phyloP scores from a whole-genome alignment of 1,284 basidiomycete genomes.

The Prillingera fragicola region DNA sequence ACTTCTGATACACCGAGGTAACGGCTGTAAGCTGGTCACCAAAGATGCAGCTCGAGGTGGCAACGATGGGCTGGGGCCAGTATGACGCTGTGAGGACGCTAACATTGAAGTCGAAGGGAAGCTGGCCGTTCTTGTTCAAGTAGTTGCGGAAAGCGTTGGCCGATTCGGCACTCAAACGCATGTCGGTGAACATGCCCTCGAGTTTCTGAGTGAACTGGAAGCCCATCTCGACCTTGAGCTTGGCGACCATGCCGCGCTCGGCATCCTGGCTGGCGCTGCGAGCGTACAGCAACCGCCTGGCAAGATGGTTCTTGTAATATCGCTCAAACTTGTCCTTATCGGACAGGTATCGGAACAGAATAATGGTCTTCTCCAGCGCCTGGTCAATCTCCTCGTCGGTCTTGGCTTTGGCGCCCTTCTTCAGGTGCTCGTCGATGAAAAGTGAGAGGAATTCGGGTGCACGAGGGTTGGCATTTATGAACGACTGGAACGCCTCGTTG shows the following conservation, averaged over 20 bases:
- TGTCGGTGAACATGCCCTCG: constrained; percentile 99
- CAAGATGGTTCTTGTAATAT: constrained; percentile 95
- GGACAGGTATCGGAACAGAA: constrained; percentile 85
- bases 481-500: constrained; percentile 88
- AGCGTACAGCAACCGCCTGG: constrained; percentile 78
- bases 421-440: constrained; percentile 95
- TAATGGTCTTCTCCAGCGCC: constrained; percentile 90
- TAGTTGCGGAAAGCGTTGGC: constrained; percentile 61
- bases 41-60: constrained; percentile 59
- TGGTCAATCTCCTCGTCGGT: constrained; percentile 84
- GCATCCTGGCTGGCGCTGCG: constrained; percentile 95
- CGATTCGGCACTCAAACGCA: constrained; percentile 81
- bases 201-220: constrained; percentile 96
- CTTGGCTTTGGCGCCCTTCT: constrained; percentile 97
- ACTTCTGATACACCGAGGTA: constrained; percentile 75
- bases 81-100: constrained; percentile 88
- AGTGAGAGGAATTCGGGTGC: constrained; percentile 93
- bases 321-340: constrained; percentile 98
- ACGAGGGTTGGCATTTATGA: constrained; percentile 84
- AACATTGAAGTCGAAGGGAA: constrained; percentile 75
- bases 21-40: constrained; percentile 61
- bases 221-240: constrained; percentile 89
- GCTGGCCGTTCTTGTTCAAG: constrained; percentile 26
- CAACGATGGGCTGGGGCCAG: constrained; percentile 67
- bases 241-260: constrained; percentile 94